Evolutionary conservation across 2,329 filamentous ascomycete genomes (phyloP).

Genomic region (Bipolaris oryzae): DNA sequence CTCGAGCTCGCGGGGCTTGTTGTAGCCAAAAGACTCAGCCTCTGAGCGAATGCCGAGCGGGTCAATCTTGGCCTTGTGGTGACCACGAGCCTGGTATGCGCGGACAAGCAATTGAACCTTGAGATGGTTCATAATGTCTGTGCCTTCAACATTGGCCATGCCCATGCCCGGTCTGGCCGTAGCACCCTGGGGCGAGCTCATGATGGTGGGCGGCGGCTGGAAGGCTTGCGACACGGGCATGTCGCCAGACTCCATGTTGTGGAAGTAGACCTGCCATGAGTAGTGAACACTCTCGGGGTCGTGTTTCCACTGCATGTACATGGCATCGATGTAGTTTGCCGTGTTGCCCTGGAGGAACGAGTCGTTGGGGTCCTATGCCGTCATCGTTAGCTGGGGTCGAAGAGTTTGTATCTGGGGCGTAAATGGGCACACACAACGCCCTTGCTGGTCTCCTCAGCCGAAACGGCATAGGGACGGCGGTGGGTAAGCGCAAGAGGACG

Average conservation of each 20-base stretch:
- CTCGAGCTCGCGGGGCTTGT: conserved; percentile 88
- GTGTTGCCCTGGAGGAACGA: conserved; percentile 96
- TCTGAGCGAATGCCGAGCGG: conserved; percentile 92
- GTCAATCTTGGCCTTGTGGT: conserved; percentile 98
- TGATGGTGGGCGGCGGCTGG: conserved; percentile 89
- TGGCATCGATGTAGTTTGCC: conserved; percentile 99
- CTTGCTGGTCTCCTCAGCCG: conserved; percentile 63
- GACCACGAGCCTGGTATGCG: conserved; percentile 95
- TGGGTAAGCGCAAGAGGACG: conserved; percentile 55
- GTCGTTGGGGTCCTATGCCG: conserved; percentile 77
- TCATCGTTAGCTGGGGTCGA: conserved; percentile 35
- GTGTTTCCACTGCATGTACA: conserved; percentile 97
- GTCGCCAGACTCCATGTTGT: conserved; percentile 97
- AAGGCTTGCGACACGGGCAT: conserved; percentile 99
- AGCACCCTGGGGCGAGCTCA: conserved; percentile 79
- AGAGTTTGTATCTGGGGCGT: conserved; percentile 17
- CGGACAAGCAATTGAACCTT: conserved; percentile 97
- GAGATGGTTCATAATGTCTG: conserved; percentile 91
- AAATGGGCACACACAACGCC: conserved; percentile 61
- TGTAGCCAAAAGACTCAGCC: conserved; percentile 80
- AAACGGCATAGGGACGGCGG: conserved; percentile 63
- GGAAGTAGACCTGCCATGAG: conserved; percentile 99
- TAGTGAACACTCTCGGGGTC: conserved; percentile 93
- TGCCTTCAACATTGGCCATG: conserved; percentile 69
- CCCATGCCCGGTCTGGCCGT: conserved; percentile 72